phyloP scores from a whole-genome alignment of 2,329 filamentous ascomycete genomes.

The Fusarium siculi region DNA sequence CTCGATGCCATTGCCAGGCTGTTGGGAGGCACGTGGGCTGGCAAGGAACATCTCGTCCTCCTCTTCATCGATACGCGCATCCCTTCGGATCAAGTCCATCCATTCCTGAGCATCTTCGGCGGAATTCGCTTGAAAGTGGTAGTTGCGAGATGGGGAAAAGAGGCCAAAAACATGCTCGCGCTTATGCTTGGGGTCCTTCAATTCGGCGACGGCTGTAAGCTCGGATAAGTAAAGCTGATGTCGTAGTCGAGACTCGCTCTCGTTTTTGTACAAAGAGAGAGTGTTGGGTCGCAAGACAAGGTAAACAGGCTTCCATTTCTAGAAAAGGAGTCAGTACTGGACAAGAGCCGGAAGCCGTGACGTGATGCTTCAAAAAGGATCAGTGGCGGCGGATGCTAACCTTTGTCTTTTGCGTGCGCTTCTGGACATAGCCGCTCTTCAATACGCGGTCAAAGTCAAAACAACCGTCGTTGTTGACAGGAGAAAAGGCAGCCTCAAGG shows the following conservation, averaged over 20 bases:
- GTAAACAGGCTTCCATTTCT: slow-evolving; percentile 92
- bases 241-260: slow-evolving; percentile 87
- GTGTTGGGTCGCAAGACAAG: slow-evolving; percentile 90
- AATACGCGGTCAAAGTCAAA: slow-evolving; percentile 96
- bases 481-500: slow-evolving; percentile 76
- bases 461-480: slow-evolving; percentile 93
- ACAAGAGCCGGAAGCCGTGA: background rate
- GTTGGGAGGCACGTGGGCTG: slow-evolving; percentile 68
- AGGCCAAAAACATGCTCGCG: slow-evolving; percentile 90
- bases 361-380: background rate
- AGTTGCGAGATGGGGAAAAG: slow-evolving; percentile 91
- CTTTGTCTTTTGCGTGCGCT: slow-evolving; percentile 94
- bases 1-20: slow-evolving; percentile 50
- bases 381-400: slow-evolving; percentile 55
- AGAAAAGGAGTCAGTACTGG: slow-evolving; percentile 34
- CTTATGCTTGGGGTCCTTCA: slow-evolving; percentile 90
- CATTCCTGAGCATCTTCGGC: slow-evolving; percentile 83
- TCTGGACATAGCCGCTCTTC: slow-evolving; percentile 86
- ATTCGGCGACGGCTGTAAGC: slow-evolving; percentile 87
- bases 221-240: slow-evolving; percentile 90
- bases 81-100: slow-evolving; percentile 82
- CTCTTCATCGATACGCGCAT: slow-evolving; percentile 87
- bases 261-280: slow-evolving; percentile 92
- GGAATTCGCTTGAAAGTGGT: slow-evolving; percentile 82
- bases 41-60: slow-evolving; percentile 84